Base-by-base conservation (phyloP, 768 basidiomycete species). In the Cyclocybe aegerita region DNA sequence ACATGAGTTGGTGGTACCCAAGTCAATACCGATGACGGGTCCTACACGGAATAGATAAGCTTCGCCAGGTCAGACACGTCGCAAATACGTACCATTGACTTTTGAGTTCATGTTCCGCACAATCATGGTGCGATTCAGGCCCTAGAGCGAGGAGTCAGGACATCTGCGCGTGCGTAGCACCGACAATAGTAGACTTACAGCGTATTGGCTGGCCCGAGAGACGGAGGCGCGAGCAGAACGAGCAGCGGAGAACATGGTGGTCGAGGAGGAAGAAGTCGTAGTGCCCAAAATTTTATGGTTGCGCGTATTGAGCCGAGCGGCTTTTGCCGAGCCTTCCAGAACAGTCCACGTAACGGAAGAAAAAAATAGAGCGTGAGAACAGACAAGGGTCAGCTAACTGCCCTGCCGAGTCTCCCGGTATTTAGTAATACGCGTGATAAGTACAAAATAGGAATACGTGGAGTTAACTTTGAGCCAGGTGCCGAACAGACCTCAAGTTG, bases 71-170 rank as follows among this genome's bases (percentile, higher is more conserved):
- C 43, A 46, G 36, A 58, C 31, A 17, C 29, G 29, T 52, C 37
- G 55, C 47, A 57, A 61, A 50, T 46, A 68, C 83, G 37, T 55
- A 90, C 90, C 94, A 56, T 79, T 83, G 70, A 96, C 90, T 82
- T 96, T 97, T 59, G 88, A 84, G 78, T 94, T 94, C 91, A 95
- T 94, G 76, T 87, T 92, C 71, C 93, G 85, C 61, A 89, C 89
- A 68, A 93, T 83, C 70, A 79, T 73, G 54, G 83, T 81, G 60
- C 88, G 86, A 58, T 85, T 81, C 63, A 86, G 70, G 60, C 78
- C 80, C 86, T 88, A 50, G 7, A 56, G 29, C 51, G 42, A 8
- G 48, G 30, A 55, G 46, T 48, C 36, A 53, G 36, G 17, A 42
- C 1, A 48, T 42, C 47, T 61, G 52, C 34, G n/a, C 5, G 15